These are phyloP conservation scores for Tetrahymena elliotti DNA, from an alignment of 73 alveolate species.

Conservation along the genomic window DNA sequence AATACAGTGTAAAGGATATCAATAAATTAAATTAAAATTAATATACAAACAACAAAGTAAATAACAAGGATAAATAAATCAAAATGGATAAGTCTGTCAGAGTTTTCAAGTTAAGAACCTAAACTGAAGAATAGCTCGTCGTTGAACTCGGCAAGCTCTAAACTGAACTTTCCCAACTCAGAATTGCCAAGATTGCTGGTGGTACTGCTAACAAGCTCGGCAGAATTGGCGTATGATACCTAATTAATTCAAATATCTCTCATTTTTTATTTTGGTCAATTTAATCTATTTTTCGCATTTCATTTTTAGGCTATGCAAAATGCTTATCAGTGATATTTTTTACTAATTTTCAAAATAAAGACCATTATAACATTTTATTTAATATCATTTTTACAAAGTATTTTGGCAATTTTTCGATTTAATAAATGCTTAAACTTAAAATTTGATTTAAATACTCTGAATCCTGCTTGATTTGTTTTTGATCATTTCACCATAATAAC, in stretches of 20 bases:
- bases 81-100: background rate
- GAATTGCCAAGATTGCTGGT: conserved; percentile 75
- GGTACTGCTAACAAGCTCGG: conserved; percentile 70
- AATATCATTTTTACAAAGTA: background rate
- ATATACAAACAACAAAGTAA: background rate
- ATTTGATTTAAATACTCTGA: background rate
- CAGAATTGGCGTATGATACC: conserved; percentile 30
- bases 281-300: background rate
- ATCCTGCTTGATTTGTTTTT: background rate
- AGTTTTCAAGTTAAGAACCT: background rate
- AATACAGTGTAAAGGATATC: conserved; percentile 38
- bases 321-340: background rate
- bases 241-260: conserved; percentile 6
- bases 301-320: background rate
- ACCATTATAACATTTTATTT: background rate
- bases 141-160: conserved; percentile 18
- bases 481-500: background rate
- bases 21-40: conserved; percentile 47
- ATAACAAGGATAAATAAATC: background rate
- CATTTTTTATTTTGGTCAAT: background rate
- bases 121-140: background rate
- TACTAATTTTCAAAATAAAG: background rate
- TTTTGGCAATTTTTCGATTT: background rate
- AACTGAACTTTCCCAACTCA: conserved; percentile 61
- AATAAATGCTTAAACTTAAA: background rate